Evolutionary conservation across 1,139 yeast species (phyloP), one percentile per base, ranked within the genome.

Genomic region (Tardiomyces blankii): DNA sequence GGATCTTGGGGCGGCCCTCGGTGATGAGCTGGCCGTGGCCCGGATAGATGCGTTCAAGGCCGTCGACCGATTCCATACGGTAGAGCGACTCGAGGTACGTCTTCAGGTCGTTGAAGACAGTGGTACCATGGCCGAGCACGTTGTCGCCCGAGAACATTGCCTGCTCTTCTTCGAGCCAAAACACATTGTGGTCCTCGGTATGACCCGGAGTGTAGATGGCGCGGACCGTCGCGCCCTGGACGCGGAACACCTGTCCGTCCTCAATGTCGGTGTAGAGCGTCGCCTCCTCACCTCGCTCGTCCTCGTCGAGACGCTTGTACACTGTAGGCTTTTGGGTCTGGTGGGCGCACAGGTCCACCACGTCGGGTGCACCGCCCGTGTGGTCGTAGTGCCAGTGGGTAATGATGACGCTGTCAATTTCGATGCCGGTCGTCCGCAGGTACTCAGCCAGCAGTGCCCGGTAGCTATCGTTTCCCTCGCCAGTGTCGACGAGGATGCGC

Each of bases 311-410:
- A 27, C 43, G 44, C 44, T 51, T 51, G 45, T 49, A 49, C 16
- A 40, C 48, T 18, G 42, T 41, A 9, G 41, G 46, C 18, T 21
- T 39, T 41, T 44, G 42, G 42, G 25, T 43, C 46, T 11, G 38
- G 40, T 38, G 30, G 19, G 16, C 8, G 18, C 35, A 38, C n/a
- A 43, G 45, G 18, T 35, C 41, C 42, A 46, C 43, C 3, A 63
- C 47, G 9, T 49, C 46, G 16, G 52, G 47, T 18, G 62, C 53
- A 4, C 71, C 71, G 16, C 61, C 63, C 14, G 58, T 54, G 45
- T 67, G 71, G 48, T 67, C 71, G 14, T 50, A 56, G 45, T 67
- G 71, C 67, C 69, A 64, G 46, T 67, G 71, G n/a, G 69, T 61
- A 18, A 67, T 45, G 1, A 66, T 51, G 11, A 67, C 52, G 1